These are phyloP conservation scores for Aspergillus wentii DNA, from an alignment of 495 filamentous ascomycete genomes.

Conservation along the genomic window DNA sequence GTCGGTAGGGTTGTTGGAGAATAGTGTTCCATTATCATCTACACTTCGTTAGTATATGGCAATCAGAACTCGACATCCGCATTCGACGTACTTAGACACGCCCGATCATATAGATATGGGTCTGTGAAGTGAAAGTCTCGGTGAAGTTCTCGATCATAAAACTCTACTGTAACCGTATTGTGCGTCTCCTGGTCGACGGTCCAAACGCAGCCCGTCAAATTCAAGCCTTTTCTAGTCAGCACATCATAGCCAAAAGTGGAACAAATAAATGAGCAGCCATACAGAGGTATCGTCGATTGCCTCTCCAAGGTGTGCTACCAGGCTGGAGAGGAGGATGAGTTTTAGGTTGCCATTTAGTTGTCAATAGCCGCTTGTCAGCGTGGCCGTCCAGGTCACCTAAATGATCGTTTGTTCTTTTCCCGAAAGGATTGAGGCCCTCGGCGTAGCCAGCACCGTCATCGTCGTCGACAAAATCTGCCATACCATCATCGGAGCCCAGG, in stretches of 20 bases:
- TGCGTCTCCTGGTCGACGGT: slow-evolving; percentile 94
- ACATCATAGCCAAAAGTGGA: not conserved
- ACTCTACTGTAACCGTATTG: slow-evolving; percentile 94
- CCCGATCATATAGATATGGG: slow-evolving; percentile 90
- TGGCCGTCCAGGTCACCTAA: slow-evolving; percentile 41
- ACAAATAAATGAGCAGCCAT: slow-evolving; percentile 8
- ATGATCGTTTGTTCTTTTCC: slow-evolving; percentile 54
- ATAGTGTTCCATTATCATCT: slow-evolving; percentile 80
- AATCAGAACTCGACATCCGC: not conserved
- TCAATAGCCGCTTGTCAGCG: slow-evolving; percentile 59
- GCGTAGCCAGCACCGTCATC: slow-evolving; percentile 93
- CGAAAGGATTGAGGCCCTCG: slow-evolving; percentile 55
- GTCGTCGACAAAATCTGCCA: slow-evolving; percentile 85
- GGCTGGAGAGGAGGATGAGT: slow-evolving; percentile 84
- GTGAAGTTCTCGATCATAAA: slow-evolving; percentile 89
- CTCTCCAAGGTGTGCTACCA: slow-evolving; percentile 91
- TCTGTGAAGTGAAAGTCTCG: slow-evolving; percentile 95
- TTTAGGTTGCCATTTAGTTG: slow-evolving; percentile 55
- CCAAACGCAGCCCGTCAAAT: slow-evolving; percentile 92
- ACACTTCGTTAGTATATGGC: slow-evolving; percentile 25
- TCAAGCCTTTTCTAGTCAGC: slow-evolving; percentile 52
- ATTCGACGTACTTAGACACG: slow-evolving; percentile 63
- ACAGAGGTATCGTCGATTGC: slow-evolving; percentile 89
- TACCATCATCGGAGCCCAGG: slow-evolving; percentile 41
- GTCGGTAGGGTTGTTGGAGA: slow-evolving; percentile 71